Conservation (phyloP, 345 rosid species). For the Physaria fendleri region DNA sequence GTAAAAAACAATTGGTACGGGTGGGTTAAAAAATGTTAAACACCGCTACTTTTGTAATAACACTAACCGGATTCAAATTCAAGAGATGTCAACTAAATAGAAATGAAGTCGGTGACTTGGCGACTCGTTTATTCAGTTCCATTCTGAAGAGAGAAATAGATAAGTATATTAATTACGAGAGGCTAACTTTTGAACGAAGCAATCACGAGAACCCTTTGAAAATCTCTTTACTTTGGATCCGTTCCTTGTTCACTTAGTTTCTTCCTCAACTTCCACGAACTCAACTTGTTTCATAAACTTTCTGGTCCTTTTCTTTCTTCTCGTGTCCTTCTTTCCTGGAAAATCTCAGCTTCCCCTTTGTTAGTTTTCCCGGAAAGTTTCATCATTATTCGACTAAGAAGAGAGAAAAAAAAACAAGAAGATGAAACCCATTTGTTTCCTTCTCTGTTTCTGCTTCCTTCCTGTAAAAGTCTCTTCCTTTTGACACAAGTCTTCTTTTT, state of each 20-base stretch:
- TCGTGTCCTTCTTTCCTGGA: conserved; percentile 15
- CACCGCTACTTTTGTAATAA: too few relatives aligned
- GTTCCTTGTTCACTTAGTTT: conserved; percentile 38
- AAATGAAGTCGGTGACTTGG: too few relatives aligned
- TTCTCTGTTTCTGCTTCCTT: conserved; percentile 21
- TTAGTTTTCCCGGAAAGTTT: conserved; percentile 22
- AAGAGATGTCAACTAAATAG: too few relatives aligned
- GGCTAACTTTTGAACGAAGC: conserved; percentile 48
- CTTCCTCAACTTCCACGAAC: conserved; percentile 31
- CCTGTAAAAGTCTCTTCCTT: conserved; percentile 23
- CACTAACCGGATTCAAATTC: too few relatives aligned
- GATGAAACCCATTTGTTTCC: conserved; percentile 31
- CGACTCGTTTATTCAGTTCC: too few relatives aligned
- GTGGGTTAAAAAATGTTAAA: too few relatives aligned
- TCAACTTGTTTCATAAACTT: conserved; percentile 33
- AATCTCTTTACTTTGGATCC: conserved; percentile 45
- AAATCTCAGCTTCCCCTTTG: conserved; percentile 2
- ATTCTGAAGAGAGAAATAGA: too few relatives aligned
- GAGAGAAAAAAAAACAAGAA: not conserved
- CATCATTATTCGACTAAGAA: conserved; percentile 14
- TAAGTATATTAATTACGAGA: too few relatives aligned
- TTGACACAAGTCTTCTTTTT: conserved; percentile 14
- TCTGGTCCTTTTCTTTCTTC: conserved; percentile 30
- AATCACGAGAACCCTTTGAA: conserved; percentile 89
- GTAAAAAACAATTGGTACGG: too few relatives aligned